Evolutionary conservation across 1,284 basidiomycete genomes (phyloP).

Genomic region (Cutaneotrichosporon sp.): DNA sequence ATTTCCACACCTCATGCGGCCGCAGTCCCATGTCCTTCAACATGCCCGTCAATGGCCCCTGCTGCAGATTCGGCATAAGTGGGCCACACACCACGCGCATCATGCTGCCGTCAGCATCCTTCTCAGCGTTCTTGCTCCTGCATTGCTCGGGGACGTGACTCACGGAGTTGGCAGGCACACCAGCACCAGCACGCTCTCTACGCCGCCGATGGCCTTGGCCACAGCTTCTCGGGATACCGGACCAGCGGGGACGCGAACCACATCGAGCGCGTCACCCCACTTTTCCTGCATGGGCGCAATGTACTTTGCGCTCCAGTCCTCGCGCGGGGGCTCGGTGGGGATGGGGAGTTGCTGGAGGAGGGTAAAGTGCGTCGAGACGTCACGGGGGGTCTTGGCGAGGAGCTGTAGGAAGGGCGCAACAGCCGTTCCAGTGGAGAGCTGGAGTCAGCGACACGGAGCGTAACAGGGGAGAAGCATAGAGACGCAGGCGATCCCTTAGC

Average conservation of each 20-base stretch:
- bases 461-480: neutral
- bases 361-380: conserved; percentile 15
- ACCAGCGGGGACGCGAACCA: conserved; percentile 18
- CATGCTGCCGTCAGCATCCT: conserved; percentile 8
- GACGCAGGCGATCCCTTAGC: too few species aligned
- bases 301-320: conserved; percentile 15
- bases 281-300: conserved; percentile 22
- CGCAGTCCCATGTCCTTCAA: conserved; percentile 37
- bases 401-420: conserved; percentile 48
- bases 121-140: too few species aligned
- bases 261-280: conserved; percentile 18
- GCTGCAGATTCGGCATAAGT: conserved; percentile 34
- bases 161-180: conserved; percentile 41
- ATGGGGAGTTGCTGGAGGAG: conserved; percentile 25
- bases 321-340: conserved; percentile 8
- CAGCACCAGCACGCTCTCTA: conserved; percentile 29
- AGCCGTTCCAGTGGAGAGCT: conserved; percentile 48
- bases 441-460: neutral
- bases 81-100: conserved; percentile 40
- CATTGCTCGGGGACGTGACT: too few species aligned
- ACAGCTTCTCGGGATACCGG: conserved; percentile 5
- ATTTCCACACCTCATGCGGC: conserved; percentile 36
- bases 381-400: conserved; percentile 29
- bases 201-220: neutral
- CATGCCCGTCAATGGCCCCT: conserved; percentile 38